Evolutionary conservation across 2,329 filamentous ascomycete species (phyloP), one percentile per base, ranked within the genome.

Genomic region (Aspergillus pseudoterreus): DNA sequence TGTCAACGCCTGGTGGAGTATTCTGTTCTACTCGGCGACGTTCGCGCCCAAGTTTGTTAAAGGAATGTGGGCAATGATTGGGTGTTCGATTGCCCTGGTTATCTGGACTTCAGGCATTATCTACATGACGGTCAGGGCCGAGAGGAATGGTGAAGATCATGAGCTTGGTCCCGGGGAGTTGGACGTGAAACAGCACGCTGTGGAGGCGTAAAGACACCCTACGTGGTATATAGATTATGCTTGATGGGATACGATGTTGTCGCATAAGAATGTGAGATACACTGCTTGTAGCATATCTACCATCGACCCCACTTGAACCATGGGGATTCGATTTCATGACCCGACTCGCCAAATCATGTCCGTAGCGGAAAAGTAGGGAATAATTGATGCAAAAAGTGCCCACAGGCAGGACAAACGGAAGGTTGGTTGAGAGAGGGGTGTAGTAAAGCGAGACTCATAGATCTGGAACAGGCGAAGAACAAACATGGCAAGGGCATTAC

Each of bases 1-100:
- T 0, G 75, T 89, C 5, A 88, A 89, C 60, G 82, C 84, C 0
- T 89, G 85, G 85, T 89, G 86, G 86, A 82, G 78, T 53, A 82
- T 89, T 36, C 58, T 89, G 0, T 89, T 90, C 56, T 89, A 88
- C 60, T 80, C 82, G 0, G 85, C 85, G 1, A 78, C 80, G 2
- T 79, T 82, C 66, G 86, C 85, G 3, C 86, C 86, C 0, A 80
- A 79, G 72, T 88, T 88, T 54, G 82, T 67, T 35, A 81, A 82
- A 64, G 75, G 80, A 71, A 54, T 51, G 45, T 49, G 49, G 45
- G 57, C 59, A 33, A 63, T 62, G 58, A 57, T 64, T 21, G 56
- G 52, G 12, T 59, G 56, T 45, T 55, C 47, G 11, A 48, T 62
- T 45, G 59, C 56, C 9, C 47, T 60, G 51, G 45, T 50, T 12